Percentiles rank a stretch among this genome's conserved stretches.
phyloP scores from a whole-genome alignment of 2,329 filamentous ascomycete genomes.

The Ascochyta fabae region DNA sequence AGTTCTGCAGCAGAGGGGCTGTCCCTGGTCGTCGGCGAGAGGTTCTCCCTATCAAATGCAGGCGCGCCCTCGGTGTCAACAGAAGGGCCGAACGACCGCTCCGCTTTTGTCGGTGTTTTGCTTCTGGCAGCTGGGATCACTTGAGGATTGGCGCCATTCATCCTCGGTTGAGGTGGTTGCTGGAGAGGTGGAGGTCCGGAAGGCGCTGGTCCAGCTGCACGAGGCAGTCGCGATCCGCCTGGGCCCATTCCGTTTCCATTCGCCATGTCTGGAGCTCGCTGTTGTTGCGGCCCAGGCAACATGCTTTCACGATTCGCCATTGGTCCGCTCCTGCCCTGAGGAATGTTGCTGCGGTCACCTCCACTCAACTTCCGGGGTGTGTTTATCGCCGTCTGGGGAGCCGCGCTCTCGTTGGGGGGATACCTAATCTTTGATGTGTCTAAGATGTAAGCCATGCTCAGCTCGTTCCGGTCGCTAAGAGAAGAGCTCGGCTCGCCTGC shows the following conservation, averaged over 20 bases:
- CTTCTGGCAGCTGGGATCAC: constrained; percentile 42
- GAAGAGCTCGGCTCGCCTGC: constrained; percentile 94
- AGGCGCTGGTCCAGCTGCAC: constrained; percentile 65
- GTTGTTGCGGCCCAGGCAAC: constrained; percentile 37
- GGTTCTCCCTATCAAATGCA: constrained; percentile 55
- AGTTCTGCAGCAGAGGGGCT: constrained; percentile 36
- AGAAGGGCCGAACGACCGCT: constrained; percentile 54
- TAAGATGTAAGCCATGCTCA: constrained; percentile 87
- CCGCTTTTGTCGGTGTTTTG: constrained; percentile 59
- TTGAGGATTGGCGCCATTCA: constrained; percentile 47
- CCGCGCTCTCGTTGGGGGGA: constrained; percentile 71
- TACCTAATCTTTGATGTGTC: constrained; percentile 97
- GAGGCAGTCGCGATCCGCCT: constrained; percentile 64
- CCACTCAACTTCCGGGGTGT: constrained; percentile 55
- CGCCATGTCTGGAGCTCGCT: constrained; percentile 47
- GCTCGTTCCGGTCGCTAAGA: constrained; percentile 77
- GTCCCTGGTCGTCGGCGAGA: constrained; percentile 55
- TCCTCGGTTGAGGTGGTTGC: constrained; percentile 65
- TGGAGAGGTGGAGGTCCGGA: constrained; percentile 69
- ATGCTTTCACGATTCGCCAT: constrained; percentile 54
- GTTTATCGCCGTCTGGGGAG: constrained; percentile 36
- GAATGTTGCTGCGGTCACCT: constrained; percentile 53
- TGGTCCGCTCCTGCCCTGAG: constrained; percentile 44
- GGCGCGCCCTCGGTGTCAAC: constrained; percentile 50
- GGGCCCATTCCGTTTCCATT: constrained; percentile 39